Evolutionary conservation across 805 yeast species (phyloP), one percentile per base, ranked within the genome.

Genomic region (Cyberlindnera bimundalis): DNA sequence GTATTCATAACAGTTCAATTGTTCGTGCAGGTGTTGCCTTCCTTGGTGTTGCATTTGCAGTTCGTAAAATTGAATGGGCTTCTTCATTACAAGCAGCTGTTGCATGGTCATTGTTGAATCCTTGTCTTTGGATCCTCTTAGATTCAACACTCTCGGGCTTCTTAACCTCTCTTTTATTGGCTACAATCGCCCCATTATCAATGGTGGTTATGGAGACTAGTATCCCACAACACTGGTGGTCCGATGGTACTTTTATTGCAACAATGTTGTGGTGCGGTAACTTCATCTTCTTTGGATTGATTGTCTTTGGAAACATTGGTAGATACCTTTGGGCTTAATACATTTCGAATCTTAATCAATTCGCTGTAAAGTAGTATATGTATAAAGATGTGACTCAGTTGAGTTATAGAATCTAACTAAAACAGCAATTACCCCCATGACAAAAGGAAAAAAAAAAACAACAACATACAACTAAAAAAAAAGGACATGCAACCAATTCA

Each of bases 271-370:
- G 79, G 74, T 62, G 76, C 30, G 80, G 75, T 4, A 75, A 85
- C 56, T 79, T 80, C 62, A 75, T 78, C 57, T 83, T 81, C 62
- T 70, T 81, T 50, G 83, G 84, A 0, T 65, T 77, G 34, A 67
- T 83, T 29, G 70, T 82, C 19, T 80, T 82, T 61, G 88, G 90
- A 15, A 81, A 81, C 57, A 55, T 82, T 39, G 86, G 87, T 13
- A 74, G 85, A 57, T 74, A 68, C 42, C 59, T 78, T 33, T 74
- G 65, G 46, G 46, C 30, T 3, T 39, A 35, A 36, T 8, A 8
- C 11, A 10, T 12, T 26, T 26, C 7, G 13, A 10, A 23, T 23
- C 25, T 23, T 23, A 11, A 23, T 23, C n/a, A n/a, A n/a, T n/a
- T n/a, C n/a, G n/a, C n/a, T n/a, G n/a, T n/a, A n/a, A n/a, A n/a